A percentile compares a stretch with the other conserved stretches of the same genome.
Conservation (phyloP, 1,139 yeast species). For the Kluyveromyces sp. region DNA sequence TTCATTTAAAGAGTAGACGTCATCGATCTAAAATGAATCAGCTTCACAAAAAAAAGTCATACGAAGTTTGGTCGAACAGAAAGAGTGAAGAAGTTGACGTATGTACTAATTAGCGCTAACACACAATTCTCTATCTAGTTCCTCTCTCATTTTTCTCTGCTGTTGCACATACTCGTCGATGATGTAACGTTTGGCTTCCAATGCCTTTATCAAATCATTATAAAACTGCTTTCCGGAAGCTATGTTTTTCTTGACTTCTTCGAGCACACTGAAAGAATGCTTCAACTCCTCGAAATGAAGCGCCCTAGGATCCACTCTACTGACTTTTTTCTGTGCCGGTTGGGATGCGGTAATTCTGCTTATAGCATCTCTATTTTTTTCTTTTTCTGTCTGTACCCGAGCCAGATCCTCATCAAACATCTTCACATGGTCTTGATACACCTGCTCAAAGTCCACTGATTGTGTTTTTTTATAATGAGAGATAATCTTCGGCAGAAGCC, state of each 20-base stretch:
- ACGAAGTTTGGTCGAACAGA: constrained; percentile 36
- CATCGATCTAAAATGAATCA: constrained; percentile 44
- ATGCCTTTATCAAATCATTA: constrained; percentile 49
- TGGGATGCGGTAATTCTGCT: constrained; percentile 33
- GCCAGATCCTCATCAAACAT: constrained; percentile 33
- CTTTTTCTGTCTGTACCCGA: constrained; percentile 29
- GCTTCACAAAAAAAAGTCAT: constrained; percentile 38
- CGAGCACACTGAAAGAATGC: constrained; percentile 18
- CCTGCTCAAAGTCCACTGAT: constrained; percentile 31
- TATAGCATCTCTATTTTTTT: constrained; percentile 42
- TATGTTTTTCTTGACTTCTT: constrained; percentile 44
- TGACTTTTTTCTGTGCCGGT: constrained; percentile 5
- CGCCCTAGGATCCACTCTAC: constrained; percentile 18
- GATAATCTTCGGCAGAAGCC: constrained; percentile 47
- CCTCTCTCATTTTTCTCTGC: constrained; percentile 28
- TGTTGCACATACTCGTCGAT: constrained; percentile 50
- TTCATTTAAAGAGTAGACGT: constrained; percentile 60
- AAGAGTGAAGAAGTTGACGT: constrained; percentile 9
- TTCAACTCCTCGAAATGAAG: constrained; percentile 24
- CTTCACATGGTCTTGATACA: constrained; percentile 38
- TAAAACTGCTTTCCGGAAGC: constrained; percentile 70
- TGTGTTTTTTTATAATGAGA: constrained; percentile 37
- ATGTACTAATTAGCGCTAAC: background rate
- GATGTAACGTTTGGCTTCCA: constrained; percentile 41
- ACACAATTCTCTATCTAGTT: background rate